Conservation (phyloP, 148 eudicot species). For the Fagopyrum esculentum region DNA sequence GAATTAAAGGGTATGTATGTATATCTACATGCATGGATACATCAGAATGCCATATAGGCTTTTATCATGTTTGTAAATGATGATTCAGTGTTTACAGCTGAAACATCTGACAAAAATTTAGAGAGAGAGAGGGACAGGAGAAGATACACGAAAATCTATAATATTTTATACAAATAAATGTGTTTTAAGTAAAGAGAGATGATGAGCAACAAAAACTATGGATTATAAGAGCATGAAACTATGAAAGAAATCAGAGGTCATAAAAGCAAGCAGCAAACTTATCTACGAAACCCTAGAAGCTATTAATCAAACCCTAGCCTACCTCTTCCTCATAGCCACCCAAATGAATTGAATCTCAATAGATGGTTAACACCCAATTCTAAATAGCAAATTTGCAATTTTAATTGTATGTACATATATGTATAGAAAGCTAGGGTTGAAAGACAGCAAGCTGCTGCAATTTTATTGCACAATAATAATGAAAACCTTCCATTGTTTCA, state of each 20-base stretch:
- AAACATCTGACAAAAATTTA: not conserved
- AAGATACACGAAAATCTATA: constrained; percentile 3
- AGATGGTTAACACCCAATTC: not conserved
- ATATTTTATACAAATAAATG: constrained; percentile 1
- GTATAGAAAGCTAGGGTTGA: not conserved
- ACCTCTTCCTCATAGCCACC: not conserved
- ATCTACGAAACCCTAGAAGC: constrained; percentile 6
- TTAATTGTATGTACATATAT: not conserved
- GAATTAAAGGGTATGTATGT: not conserved
- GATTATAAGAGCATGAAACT: not conserved
- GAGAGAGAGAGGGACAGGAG: not conserved
- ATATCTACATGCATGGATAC: not conserved
- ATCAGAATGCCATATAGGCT: not conserved
- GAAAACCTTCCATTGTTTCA: not conserved
- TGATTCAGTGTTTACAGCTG: constrained; percentile 3
- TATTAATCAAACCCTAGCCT: not conserved
- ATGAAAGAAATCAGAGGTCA: constrained; percentile 4
- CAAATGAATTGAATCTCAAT: not conserved
- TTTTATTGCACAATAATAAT: not conserved
- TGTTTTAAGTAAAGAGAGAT: not conserved
- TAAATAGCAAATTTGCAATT: not conserved
- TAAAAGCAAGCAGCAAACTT: not conserved
- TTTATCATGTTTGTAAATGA: not conserved
- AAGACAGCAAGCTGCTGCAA: not conserved
- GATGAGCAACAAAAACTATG: not conserved